Conservation (phyloP, 495 filamentous ascomycete species). For the Parathielavia appendiculata region DNA sequence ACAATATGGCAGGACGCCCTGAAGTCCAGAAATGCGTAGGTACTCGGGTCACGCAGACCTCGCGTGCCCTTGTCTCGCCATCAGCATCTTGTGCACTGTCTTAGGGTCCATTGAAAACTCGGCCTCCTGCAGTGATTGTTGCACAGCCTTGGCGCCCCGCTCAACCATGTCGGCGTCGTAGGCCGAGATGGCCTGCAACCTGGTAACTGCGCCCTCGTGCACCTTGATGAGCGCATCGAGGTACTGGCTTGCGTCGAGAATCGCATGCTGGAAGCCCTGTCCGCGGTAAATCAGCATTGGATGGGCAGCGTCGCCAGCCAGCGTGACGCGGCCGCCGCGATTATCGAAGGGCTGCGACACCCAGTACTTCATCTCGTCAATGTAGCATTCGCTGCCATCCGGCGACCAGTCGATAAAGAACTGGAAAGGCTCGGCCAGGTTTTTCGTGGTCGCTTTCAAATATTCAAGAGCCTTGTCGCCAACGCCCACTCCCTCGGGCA, state of each 20-base stretch:
- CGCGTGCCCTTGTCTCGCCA: slow-evolving; percentile 23
- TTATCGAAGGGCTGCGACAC: slow-evolving; percentile 44
- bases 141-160: slow-evolving; percentile 44
- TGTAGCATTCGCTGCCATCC: slow-evolving; percentile 31
- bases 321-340: slow-evolving; percentile 43
- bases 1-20: too few species aligned
- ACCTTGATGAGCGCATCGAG: slow-evolving; percentile 33
- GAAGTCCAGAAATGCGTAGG: too few species aligned
- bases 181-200: slow-evolving; percentile 24
- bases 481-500: slow-evolving; percentile 7
- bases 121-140: slow-evolving; percentile 20
- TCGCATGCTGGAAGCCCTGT: slow-evolving; percentile 49
- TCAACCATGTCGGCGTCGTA: slow-evolving; percentile 50
- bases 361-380: slow-evolving; percentile 37
- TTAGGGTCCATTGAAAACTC: slow-evolving; percentile 22
- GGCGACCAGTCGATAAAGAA: slow-evolving; percentile 41
- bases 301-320: slow-evolving; percentile 56
- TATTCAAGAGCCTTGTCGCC: slow-evolving; percentile 33
- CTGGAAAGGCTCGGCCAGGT: slow-evolving; percentile 38
- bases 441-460: slow-evolving; percentile 35
- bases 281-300: slow-evolving; percentile 54
- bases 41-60: background rate
- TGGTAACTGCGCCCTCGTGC: slow-evolving; percentile 19
- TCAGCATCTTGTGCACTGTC: slow-evolving; percentile 22
- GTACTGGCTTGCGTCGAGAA: slow-evolving; percentile 42